A percentile compares a stretch with the other conserved stretches of the same genome.
phyloP scores from a whole-genome alignment of 345 rosid genomes.

The Citrus sinensis region DNA sequence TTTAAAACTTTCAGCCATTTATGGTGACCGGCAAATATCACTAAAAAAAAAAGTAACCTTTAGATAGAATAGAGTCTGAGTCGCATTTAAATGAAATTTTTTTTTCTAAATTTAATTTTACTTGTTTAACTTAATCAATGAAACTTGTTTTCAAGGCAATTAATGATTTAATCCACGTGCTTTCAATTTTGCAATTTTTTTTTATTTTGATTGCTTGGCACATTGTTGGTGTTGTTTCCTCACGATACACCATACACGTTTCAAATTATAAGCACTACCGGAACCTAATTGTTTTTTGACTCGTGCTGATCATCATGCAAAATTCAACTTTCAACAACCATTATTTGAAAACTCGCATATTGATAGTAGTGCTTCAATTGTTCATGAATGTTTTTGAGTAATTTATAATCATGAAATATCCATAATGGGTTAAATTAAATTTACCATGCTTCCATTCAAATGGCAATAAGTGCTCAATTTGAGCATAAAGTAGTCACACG shows the following conservation, averaged over 20 bases:
- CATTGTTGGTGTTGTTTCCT: background rate
- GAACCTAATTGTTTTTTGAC: background rate
- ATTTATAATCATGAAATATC: too few species aligned
- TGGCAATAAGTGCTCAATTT: background rate
- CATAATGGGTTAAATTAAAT: too few species aligned
- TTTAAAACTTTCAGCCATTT: too few species aligned
- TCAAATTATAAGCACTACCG: background rate
- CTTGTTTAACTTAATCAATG: background rate
- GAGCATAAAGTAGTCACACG: background rate
- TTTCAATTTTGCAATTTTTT: background rate
- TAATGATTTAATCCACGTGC: background rate
- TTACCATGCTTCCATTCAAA: background rate
- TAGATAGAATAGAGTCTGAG: too few species aligned
- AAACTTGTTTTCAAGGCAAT: background rate
- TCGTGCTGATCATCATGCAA: background rate
- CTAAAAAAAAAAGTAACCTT: too few species aligned
- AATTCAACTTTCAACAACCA: background rate
- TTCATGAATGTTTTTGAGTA: background rate
- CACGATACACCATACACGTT: background rate
- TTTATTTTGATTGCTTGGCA: background rate
- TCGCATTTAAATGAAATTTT: too few species aligned
- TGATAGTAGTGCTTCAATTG: background rate
- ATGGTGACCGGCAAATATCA: too few species aligned
- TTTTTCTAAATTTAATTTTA: background rate
- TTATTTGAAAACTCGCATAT: background rate